A percentile compares a stretch with the other conserved stretches of the same genome.
These are phyloP conservation scores for Aspergillus caelatus DNA, from an alignment of 2,329 filamentous ascomycete genomes.

Conservation along the genomic window DNA sequence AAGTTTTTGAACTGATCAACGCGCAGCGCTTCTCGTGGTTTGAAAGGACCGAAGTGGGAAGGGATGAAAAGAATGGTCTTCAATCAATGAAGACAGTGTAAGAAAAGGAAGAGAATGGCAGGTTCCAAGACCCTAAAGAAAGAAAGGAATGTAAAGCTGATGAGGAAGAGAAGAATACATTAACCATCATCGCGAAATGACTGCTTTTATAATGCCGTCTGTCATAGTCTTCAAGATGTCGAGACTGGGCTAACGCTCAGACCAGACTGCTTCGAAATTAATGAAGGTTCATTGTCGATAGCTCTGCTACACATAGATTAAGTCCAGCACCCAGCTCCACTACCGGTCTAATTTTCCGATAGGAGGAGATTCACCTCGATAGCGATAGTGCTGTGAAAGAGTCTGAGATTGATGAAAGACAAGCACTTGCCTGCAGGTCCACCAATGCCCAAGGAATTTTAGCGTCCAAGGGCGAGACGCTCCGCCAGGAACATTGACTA, in stretches of 20 bases:
- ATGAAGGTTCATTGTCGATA: conserved; percentile 16
- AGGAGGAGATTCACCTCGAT: conserved; percentile 30
- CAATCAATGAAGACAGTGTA: conserved; percentile 37
- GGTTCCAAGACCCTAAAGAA: conserved; percentile 30
- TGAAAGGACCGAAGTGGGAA: conserved; percentile 26
- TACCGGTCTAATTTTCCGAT: conserved; percentile 15
- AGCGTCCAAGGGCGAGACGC: conserved; percentile 8
- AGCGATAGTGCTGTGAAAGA: conserved; percentile 16
- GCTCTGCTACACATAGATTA: conserved; percentile 6
- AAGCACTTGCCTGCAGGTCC: conserved; percentile 15
- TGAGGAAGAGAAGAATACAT: conserved; percentile 21
- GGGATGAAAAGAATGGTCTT: conserved; percentile 36
- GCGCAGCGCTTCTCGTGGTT: conserved; percentile 33
- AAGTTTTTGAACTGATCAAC: conserved; percentile 22
- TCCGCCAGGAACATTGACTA: conserved; percentile 18
- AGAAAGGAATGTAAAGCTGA: conserved; percentile 35
- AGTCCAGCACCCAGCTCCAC: conserved; percentile 12
- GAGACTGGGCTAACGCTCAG: conserved; percentile 13
- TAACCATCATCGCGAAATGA: conserved; percentile 2
- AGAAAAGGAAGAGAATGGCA: conserved; percentile 31
- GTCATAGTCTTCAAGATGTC: not conserved
- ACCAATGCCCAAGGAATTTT: conserved; percentile 1
- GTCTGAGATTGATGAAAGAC: conserved; percentile 35
- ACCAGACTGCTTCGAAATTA: conserved; percentile 15
- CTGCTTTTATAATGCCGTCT: conserved; percentile 16